phyloP scores from a whole-genome alignment of 2,329 filamentous ascomycete genomes.

The Graphiopsis chlorocephala region DNA sequence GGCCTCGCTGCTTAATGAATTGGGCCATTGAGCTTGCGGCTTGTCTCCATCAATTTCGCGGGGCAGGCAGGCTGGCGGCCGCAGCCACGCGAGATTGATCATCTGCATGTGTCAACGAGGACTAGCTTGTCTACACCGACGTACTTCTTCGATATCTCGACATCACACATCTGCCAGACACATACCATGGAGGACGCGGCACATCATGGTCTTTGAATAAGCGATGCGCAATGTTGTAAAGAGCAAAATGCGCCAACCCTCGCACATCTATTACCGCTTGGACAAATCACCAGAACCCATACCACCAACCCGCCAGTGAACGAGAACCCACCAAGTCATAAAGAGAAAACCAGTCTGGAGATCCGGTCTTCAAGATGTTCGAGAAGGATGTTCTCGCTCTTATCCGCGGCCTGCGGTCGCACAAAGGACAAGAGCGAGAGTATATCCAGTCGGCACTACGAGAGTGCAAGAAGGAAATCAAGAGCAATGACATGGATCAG shows the following conservation, averaged over 20 bases:
- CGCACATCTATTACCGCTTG: neutral
- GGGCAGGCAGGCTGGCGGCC: neutral
- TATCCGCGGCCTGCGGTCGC: slow-evolving; percentile 90
- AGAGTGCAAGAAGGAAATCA: slow-evolving; percentile 93
- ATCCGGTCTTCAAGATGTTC: slow-evolving; percentile 63
- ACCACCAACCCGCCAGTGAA: neutral
- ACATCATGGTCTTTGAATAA: neutral
- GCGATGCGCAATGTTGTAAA: neutral
- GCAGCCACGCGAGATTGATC: slow-evolving; percentile 9
- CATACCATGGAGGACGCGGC: neutral
- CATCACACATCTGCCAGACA: neutral
- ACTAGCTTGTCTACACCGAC: neutral
- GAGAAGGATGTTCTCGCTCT: slow-evolving; percentile 99
- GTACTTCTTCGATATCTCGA: neutral
- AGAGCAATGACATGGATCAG: slow-evolving; percentile 92
- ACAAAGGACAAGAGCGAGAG: slow-evolving; percentile 91
- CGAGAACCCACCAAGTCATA: neutral
- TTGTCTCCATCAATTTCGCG: slow-evolving; percentile 13
- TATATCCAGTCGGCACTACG: slow-evolving; percentile 91
- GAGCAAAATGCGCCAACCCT: slow-evolving; percentile 1
- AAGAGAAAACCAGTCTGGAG: neutral
- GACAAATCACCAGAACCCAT: neutral
- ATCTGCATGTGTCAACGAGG: slow-evolving; percentile 10
- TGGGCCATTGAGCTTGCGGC: slow-evolving; percentile 5
- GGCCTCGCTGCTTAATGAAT: neutral